Conservation (phyloP, 2,329 filamentous ascomycete genomes). For the Metarhizium brunneum region DNA sequence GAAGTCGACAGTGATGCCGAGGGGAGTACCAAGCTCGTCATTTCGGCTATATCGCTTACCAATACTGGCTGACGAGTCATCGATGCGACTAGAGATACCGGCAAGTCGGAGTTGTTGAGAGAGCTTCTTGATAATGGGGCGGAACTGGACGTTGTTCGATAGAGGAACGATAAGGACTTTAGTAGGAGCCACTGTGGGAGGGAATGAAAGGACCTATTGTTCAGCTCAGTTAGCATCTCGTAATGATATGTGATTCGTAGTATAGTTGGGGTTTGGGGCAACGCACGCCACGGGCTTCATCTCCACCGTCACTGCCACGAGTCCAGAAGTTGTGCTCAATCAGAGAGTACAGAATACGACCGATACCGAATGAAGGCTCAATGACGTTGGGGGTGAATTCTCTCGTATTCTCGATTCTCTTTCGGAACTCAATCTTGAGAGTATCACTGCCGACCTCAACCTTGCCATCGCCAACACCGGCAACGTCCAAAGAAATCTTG, state of each 20-base stretch:
- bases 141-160: conserved; percentile 72
- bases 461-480: conserved; percentile 56
- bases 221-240: conserved; percentile 10
- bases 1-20: conserved; percentile 93
- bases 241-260: not conserved
- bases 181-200: conserved; percentile 70
- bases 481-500: conserved; percentile 69
- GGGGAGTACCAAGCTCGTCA: conserved; percentile 89
- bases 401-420: conserved; percentile 70
- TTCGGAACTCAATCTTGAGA: conserved; percentile 75
- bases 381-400: conserved; percentile 95
- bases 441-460: conserved; percentile 73
- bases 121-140: conserved; percentile 63
- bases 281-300: conserved; percentile 77
- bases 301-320: conserved; percentile 50
- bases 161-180: conserved; percentile 91
- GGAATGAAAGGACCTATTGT: conserved; percentile 42
- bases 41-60: conserved; percentile 93
- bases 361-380: conserved; percentile 96
- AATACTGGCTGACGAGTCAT: conserved; percentile 85
- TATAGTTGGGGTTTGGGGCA: not conserved
- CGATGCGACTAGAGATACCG: conserved; percentile 75
- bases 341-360: conserved; percentile 83
- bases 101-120: conserved; percentile 66
- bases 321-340: conserved; percentile 97